Evolutionary conservation across 2,329 filamentous ascomycete species (phyloP).

Genomic region (Purpureocillium lavendulum): DNA sequence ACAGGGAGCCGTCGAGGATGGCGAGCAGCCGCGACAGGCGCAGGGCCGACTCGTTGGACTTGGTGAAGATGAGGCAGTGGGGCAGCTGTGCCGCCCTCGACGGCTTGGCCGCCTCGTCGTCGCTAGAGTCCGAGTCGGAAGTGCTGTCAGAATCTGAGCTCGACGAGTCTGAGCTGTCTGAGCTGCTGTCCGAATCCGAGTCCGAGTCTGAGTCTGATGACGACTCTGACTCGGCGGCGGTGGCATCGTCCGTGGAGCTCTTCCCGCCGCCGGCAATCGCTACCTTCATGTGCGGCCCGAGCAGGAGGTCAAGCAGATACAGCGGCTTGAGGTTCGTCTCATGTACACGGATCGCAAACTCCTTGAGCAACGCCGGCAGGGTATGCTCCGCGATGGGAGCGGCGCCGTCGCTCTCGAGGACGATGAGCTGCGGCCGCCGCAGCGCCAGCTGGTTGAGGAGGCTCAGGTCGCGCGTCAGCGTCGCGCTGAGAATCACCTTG

Average conservation of each 20-base stretch:
- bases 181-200: constrained; percentile 21
- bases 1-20: constrained; percentile 53
- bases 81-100: constrained; percentile 19
- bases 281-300: constrained; percentile 38
- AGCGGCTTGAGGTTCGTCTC: constrained; percentile 70
- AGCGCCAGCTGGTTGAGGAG: constrained; percentile 69
- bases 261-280: constrained; percentile 8
- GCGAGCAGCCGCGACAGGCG: constrained; percentile 74
- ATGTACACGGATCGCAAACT: constrained; percentile 59
- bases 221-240: constrained; percentile 16
- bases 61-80: constrained; percentile 73
- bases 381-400: constrained; percentile 35
- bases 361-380: constrained; percentile 55
- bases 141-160: constrained; percentile 20
- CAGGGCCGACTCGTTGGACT: constrained; percentile 81
- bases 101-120: neutral
- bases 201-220: constrained; percentile 22
- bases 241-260: constrained; percentile 9
- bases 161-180: constrained; percentile 16
- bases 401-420: constrained; percentile 53
- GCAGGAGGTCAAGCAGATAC: constrained; percentile 72
- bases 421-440: constrained; percentile 64
- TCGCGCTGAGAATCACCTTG: constrained; percentile 85
- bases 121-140: constrained; percentile 18
- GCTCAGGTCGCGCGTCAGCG: constrained; percentile 80